phyloP scores from a whole-genome alignment of 1,139 yeast genomes.

The Nematodospora anomalae region DNA sequence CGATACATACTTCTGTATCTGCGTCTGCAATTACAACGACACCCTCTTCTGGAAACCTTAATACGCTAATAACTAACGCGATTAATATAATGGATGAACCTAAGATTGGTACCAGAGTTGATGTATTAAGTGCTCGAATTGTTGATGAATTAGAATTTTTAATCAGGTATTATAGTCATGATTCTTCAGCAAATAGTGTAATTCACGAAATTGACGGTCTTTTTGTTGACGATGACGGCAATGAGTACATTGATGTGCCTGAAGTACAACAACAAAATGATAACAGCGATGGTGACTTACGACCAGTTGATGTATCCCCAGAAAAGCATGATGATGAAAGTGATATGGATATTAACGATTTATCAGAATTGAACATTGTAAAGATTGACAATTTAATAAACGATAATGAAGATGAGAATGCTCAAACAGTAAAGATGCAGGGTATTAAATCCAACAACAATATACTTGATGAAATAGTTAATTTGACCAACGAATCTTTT shows the following conservation, averaged over 20 bases:
- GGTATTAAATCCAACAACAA: conserved; percentile 11
- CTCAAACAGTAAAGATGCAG: conserved; percentile 12
- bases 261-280: conserved; percentile 5
- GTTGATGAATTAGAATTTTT: conserved; percentile 66
- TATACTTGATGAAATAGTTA: conserved; percentile 15
- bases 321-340: conserved; percentile 10
- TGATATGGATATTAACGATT: conserved; percentile 37
- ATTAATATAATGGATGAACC: conserved; percentile 18
- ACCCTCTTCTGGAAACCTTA: conserved; percentile 13
- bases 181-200: conserved; percentile 22
- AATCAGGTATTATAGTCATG: conserved; percentile 35
- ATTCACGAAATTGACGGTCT: conserved; percentile 23
- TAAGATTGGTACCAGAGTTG: conserved; percentile 52
- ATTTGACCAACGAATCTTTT: conserved; percentile 36
- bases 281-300: conserved; percentile 9
- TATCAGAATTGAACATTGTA: conserved; percentile 40
- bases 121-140: conserved; percentile 75
- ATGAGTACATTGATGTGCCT: conserved; percentile 15
- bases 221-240: conserved; percentile 4
- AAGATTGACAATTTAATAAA: conserved; percentile 42
- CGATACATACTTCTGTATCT: conserved; percentile 1
- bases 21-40: not conserved
- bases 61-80: conserved; percentile 12
- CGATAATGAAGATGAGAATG: conserved; percentile 18
- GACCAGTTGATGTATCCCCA: conserved; percentile 10